A percentile compares a stretch with the other conserved stretches of the same genome.
These are phyloP conservation scores for Zhuliangozyma parablackwelliae DNA, from an alignment of 1,139 yeast genomes.

Conservation along the genomic window DNA sequence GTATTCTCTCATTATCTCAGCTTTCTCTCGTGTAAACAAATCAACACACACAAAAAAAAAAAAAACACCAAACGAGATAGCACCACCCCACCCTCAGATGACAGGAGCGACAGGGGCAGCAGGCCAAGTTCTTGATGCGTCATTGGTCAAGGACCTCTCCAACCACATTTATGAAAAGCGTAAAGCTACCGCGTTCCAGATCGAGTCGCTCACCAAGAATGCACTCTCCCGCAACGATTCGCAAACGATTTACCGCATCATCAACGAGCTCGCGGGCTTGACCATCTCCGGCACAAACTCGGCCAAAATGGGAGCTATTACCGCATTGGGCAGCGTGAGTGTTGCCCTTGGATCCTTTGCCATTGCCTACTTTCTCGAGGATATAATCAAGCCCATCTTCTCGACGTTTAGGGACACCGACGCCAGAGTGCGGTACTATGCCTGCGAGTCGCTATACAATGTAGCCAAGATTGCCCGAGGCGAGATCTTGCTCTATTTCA, in stretches of 20 bases:
- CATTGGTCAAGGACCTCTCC: conserved; percentile 76
- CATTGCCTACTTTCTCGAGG: conserved; percentile 65
- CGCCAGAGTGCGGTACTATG: conserved; percentile 92
- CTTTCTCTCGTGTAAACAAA: too few species aligned
- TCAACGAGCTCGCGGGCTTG: conserved; percentile 40
- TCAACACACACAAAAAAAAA: too few species aligned
- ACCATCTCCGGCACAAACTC: conserved; percentile 40
- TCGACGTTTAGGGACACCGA: conserved; percentile 97
- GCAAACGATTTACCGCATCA: conserved; percentile 55
- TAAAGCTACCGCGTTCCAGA: conserved; percentile 87
- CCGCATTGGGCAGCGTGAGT: conserved; percentile 48
- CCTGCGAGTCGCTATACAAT: conserved; percentile 93
- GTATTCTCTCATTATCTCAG: too few species aligned
- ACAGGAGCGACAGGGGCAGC: too few species aligned
- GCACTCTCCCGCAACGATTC: conserved; percentile 65
- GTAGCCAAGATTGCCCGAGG: conserved; percentile 97
- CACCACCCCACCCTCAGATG: too few species aligned
- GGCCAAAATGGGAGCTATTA: conserved; percentile 49
- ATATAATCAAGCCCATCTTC: conserved; percentile 86
- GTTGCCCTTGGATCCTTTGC: conserved; percentile 48
- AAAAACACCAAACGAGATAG: too few species aligned
- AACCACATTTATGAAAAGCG: conserved; percentile 93
- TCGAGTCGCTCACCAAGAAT: conserved; percentile 75
- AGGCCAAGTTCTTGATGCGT: conserved; percentile 50
- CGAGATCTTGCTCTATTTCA: conserved; percentile 84